phyloP scores from a whole-genome alignment of 2,329 filamentous ascomycete species.

The Cladosporium sp. region DNA sequence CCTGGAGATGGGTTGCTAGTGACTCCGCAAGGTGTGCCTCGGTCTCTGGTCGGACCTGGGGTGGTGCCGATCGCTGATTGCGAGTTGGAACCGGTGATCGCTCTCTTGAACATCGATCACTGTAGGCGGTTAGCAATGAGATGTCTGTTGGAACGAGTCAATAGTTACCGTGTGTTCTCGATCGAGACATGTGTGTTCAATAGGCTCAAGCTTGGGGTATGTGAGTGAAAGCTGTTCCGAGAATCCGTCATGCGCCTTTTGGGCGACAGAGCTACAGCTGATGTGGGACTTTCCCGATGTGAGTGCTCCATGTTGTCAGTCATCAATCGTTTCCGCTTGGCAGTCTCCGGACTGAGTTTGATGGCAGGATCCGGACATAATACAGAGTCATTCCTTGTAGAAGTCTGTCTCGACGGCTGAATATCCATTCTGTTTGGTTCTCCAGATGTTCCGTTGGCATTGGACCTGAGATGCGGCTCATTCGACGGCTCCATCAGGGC shows the following conservation, averaged over 20 bases:
- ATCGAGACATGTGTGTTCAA: slow-evolving; percentile 5
- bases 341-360: slow-evolving; percentile 18
- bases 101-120: slow-evolving; percentile 16
- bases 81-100: slow-evolving; percentile 18
- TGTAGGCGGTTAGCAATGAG: background rate
- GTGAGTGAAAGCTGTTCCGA: background rate
- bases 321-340: slow-evolving; percentile 17
- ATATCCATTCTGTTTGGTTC: background rate
- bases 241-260: slow-evolving; percentile 19
- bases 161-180: slow-evolving; percentile 6
- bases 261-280: background rate
- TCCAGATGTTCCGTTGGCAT: background rate
- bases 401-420: background rate
- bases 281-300: background rate
- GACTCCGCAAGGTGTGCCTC: slow-evolving; percentile 20
- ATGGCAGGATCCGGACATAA: slow-evolving; percentile 11
- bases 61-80: slow-evolving; percentile 13
- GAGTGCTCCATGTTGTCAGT: slow-evolving; percentile 4
- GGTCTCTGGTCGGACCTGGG: slow-evolving; percentile 20
- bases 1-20: slow-evolving; percentile 20
- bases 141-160: background rate
- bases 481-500: background rate
- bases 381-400: slow-evolving; percentile 16
- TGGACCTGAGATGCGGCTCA: background rate
- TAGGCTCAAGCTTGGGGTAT: background rate